Evolutionary conservation across 768 basidiomycete species (phyloP).

Genomic region (Mycena venus): DNA sequence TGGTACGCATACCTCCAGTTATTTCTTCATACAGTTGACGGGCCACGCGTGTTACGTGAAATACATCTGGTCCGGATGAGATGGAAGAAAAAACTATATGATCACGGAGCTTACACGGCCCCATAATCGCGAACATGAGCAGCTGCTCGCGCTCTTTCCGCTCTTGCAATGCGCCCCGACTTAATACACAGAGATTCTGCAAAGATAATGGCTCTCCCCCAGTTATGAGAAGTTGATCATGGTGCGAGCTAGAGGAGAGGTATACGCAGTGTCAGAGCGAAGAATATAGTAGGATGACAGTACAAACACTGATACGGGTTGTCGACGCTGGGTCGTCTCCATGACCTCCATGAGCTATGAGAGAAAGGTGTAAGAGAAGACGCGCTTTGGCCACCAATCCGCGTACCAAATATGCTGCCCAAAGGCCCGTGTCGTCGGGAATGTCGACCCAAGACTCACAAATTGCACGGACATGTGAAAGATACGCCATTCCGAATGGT

Average conservation of each 20-base stretch:
- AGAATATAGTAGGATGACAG: background rate
- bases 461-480: conserved; percentile 4
- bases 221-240: conserved; percentile 18
- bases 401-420: background rate
- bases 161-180: background rate
- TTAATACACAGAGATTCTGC: background rate
- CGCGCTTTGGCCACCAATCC: background rate
- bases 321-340: background rate
- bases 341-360: background rate
- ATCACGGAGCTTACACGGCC: background rate
- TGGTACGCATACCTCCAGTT: background rate
- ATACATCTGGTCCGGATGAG: background rate
- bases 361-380: background rate
- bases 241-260: background rate
- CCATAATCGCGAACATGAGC: background rate
- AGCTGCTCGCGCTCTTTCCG: background rate
- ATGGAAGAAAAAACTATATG: background rate
- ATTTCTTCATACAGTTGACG: conserved; percentile 4
- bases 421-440: background rate
- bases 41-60: background rate
- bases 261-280: background rate
- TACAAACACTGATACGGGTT: conserved; percentile 4
- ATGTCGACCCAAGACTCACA: background rate
- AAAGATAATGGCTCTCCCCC: background rate
- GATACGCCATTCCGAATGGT: conserved; percentile 7